Percentiles rank a stretch among this genome's conserved stretches.
phyloP scores from a whole-genome alignment of 2,329 filamentous ascomycete genomes.

The Coleophoma eucalyptorum region DNA sequence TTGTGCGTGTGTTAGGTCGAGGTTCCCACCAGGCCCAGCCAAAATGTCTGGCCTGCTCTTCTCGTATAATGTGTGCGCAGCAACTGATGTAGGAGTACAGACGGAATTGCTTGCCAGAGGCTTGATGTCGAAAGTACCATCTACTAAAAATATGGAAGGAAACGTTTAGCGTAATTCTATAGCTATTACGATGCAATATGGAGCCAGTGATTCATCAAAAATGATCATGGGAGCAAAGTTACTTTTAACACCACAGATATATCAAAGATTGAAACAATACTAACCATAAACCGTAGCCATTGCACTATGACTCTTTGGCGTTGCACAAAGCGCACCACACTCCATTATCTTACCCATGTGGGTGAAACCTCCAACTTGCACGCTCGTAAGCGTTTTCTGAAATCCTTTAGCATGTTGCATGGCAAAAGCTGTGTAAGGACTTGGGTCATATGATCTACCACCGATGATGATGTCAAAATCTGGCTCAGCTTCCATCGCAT shows the following conservation, averaged over 20 bases:
- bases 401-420: slow-evolving; percentile 23
- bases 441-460: slow-evolving; percentile 34
- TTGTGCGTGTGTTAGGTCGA: slow-evolving; percentile 35
- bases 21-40: slow-evolving; percentile 43
- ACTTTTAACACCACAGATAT: neutral
- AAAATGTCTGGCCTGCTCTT: slow-evolving; percentile 48
- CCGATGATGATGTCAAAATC: slow-evolving; percentile 36
- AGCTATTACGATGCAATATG: too few relatives aligned
- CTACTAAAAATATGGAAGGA: neutral
- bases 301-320: slow-evolving; percentile 31
- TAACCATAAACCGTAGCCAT: slow-evolving; percentile 27
- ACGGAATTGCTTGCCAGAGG: slow-evolving; percentile 33
- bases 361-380: slow-evolving; percentile 30
- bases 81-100: slow-evolving; percentile 45
- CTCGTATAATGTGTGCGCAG: slow-evolving; percentile 51
- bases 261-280: neutral
- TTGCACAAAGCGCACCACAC: slow-evolving; percentile 39
- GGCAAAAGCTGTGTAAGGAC: slow-evolving; percentile 35
- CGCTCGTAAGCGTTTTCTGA: neutral
- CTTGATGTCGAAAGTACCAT: slow-evolving; percentile 42
- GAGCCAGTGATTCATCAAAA: too few relatives aligned
- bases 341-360: slow-evolving; percentile 56
- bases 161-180: neutral
- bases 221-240: too few relatives aligned
- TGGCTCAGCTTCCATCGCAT: slow-evolving; percentile 35